These are phyloP conservation scores for Bocquillonia castaneifolia DNA, from an alignment of 441 rosid species.

Conservation along the genomic window DNA sequence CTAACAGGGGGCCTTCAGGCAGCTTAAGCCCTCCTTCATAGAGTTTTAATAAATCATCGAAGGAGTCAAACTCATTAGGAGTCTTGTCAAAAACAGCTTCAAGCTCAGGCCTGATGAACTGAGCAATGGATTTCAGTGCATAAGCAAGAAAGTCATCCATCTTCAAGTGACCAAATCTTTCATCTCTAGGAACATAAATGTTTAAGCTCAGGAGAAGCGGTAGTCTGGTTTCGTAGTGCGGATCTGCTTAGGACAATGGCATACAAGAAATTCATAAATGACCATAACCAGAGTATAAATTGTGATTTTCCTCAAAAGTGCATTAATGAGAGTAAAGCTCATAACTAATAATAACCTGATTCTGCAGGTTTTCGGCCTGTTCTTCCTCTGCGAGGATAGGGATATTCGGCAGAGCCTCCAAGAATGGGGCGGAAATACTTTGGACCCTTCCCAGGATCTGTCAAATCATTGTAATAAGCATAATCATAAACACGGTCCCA, in stretches of 20 bases:
- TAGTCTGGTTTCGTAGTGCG: conserved; percentile 47
- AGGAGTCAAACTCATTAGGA: conserved; percentile 56
- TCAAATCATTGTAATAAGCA: conserved; percentile 70
- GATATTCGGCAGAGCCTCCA: conserved; percentile 64
- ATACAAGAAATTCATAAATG: not conserved
- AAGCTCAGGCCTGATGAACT: conserved; percentile 46
- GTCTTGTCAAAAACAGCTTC: conserved; percentile 42
- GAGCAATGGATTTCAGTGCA: conserved; percentile 46
- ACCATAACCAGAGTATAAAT: not conserved
- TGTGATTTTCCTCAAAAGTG: not conserved
- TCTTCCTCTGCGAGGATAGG: conserved; percentile 85
- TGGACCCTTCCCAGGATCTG: conserved; percentile 42
- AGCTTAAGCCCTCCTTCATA: conserved; percentile 58
- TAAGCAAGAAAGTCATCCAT: conserved; percentile 61
- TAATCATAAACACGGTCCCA: conserved; percentile 77
- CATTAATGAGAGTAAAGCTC: not conserved
- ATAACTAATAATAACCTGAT: conserved; percentile 37
- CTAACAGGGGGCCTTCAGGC: conserved; percentile 37
- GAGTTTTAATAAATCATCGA: conserved; percentile 48
- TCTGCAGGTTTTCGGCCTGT: conserved; percentile 51
- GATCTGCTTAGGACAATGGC: conserved; percentile 37
- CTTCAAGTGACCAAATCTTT: conserved; percentile 67
- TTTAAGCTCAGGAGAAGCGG: conserved; percentile 41
- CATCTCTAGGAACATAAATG: conserved; percentile 68
- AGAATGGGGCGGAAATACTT: conserved; percentile 53